Conservation (phyloP, 2,329 filamentous ascomycete species). For the Colletotrichum acutatum region DNA sequence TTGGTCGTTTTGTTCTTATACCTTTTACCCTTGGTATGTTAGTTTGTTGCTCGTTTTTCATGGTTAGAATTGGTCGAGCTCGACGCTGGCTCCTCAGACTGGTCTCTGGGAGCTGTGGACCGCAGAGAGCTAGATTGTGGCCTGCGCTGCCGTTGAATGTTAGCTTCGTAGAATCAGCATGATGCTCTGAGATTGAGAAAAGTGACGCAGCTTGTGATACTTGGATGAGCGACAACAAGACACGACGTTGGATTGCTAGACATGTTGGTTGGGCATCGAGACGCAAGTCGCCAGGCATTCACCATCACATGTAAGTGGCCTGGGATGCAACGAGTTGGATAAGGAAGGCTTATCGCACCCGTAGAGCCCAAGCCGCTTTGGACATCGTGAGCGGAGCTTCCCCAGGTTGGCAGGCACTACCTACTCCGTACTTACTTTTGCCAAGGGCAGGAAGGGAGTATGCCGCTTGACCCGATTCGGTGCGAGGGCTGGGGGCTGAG, state of each 20-base stretch:
- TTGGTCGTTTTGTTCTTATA: not conserved
- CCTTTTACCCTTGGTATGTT: not conserved
- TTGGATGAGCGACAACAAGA: not conserved
- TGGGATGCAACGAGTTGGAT: not conserved
- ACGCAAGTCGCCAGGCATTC: not conserved
- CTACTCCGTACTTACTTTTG: too few relatives aligned
- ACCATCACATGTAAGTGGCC: not conserved
- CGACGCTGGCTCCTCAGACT: not conserved
- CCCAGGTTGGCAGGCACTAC: not conserved
- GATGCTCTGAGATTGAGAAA: not conserved
- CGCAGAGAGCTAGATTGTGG: not conserved
- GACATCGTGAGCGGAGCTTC: not conserved
- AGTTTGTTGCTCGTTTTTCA: not conserved
- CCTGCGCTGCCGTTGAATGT: not conserved
- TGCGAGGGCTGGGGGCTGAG: conserved; percentile 3
- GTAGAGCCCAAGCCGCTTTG: not conserved
- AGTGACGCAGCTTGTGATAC: not conserved
- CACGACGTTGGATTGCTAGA: not conserved
- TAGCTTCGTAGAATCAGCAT: not conserved
- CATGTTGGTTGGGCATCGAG: not conserved
- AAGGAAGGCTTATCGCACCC: not conserved
- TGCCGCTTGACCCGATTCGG: conserved; percentile 23
- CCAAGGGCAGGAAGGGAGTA: not conserved
- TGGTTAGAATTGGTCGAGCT: not conserved
- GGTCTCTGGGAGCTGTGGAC: not conserved